Evolutionary conservation across 1,284 basidiomycete genomes (phyloP).

Genomic region (Boletus subluridellus): DNA sequence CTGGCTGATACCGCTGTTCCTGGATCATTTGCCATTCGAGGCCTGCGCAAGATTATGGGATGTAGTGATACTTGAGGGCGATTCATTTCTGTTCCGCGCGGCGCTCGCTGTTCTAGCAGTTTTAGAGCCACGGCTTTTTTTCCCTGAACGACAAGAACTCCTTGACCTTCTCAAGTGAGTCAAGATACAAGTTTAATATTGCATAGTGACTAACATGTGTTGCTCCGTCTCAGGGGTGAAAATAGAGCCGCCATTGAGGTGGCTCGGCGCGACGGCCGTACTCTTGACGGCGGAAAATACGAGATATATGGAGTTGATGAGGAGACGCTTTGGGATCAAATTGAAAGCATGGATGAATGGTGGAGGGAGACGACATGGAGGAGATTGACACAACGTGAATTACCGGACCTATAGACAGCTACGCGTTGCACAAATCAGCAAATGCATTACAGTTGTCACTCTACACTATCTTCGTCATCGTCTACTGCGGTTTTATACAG

Average conservation of each 20-base stretch:
- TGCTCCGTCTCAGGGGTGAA: slow-evolving; percentile 55
- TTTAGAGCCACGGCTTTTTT: slow-evolving; percentile 83
- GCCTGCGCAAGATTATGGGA: slow-evolving; percentile 88
- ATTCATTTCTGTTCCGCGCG: slow-evolving; percentile 80
- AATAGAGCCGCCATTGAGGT: slow-evolving; percentile 82
- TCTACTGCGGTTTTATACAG: slow-evolving; percentile 67
- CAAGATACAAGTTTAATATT: neutral
- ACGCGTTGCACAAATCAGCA: neutral
- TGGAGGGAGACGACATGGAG: slow-evolving; percentile 92
- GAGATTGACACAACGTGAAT: slow-evolving; percentile 77
- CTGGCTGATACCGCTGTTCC: slow-evolving; percentile 81
- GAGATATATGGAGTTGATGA: slow-evolving; percentile 86
- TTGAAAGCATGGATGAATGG: slow-evolving; percentile 82
- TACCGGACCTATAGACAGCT: slow-evolving; percentile 68
- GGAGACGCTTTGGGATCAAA: slow-evolving; percentile 74
- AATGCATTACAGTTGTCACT: slow-evolving; percentile 17
- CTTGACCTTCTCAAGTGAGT: slow-evolving; percentile 66
- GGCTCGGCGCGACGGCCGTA: slow-evolving; percentile 60
- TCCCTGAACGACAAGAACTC: slow-evolving; percentile 75
- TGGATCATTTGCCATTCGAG: slow-evolving; percentile 86
- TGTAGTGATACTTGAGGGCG: slow-evolving; percentile 82
- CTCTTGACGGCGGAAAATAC: slow-evolving; percentile 73
- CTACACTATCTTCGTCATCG: slow-evolving; percentile 39
- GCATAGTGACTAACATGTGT: slow-evolving; percentile 6
- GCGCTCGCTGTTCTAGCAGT: slow-evolving; percentile 81